Conservation (phyloP, 345 rosid species). For the Combretum micranthum region DNA sequence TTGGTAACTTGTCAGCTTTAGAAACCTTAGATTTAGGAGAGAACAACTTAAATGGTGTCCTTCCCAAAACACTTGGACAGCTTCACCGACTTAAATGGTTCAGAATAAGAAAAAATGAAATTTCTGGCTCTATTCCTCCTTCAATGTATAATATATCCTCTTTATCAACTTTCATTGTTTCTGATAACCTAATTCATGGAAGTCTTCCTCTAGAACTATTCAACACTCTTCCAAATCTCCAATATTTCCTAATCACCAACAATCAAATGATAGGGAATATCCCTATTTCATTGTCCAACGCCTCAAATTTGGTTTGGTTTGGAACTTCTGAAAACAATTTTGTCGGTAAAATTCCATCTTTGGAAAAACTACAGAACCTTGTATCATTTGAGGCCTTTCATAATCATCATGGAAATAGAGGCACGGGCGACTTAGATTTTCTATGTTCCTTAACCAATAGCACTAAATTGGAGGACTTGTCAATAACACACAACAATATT, state of each 20-base stretch:
- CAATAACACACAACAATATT: too few relatives aligned
- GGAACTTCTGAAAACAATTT: neutral
- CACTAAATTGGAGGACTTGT: too few relatives aligned
- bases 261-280: neutral
- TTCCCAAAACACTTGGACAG: constrained; percentile 14
- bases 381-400: neutral
- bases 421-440: constrained; percentile 7
- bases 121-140: constrained; percentile 22
- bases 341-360: neutral
- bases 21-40: neutral
- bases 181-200: constrained; percentile 21
- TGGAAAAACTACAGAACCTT: constrained; percentile 8
- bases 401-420: constrained; percentile 5
- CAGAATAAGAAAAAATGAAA: constrained; percentile 14
- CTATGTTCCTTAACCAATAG: constrained; percentile 8
- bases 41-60: constrained; percentile 18
- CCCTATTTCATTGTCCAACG: neutral
- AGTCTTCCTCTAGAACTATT: constrained; percentile 11
- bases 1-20: constrained; percentile 15
- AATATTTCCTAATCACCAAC: neutral
- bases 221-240: constrained; percentile 8
- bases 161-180: constrained; percentile 5
- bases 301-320: neutral
- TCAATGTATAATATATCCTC: constrained; percentile 26
- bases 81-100: constrained; percentile 10